These are phyloP conservation scores for Aspergillus sergii DNA, from an alignment of 2,329 filamentous ascomycete species.

Conservation along the genomic window DNA sequence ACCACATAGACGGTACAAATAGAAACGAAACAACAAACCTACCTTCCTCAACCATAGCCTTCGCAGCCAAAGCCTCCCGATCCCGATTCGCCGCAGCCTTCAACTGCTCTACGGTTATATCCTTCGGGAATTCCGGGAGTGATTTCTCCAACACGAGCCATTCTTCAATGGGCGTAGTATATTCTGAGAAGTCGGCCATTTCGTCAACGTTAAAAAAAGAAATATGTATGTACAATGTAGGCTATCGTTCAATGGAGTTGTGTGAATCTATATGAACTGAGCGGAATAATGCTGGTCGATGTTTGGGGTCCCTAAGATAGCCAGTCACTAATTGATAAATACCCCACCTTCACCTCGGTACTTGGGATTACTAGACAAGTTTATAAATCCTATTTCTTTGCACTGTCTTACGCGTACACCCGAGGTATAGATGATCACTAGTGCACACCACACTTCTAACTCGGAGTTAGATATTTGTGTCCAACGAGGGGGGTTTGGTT, in stretches of 20 bases:
- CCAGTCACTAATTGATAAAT: background rate
- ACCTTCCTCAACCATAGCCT: constrained; percentile 34
- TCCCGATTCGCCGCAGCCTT: constrained; percentile 32
- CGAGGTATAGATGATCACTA: background rate
- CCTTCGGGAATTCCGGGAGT: constrained; percentile 28
- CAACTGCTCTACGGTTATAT: constrained; percentile 27
- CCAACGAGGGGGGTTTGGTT: background rate
- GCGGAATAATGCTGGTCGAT: too few relatives aligned
- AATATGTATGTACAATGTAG: too few relatives aligned
- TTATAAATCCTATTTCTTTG: background rate
- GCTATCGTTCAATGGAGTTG: too few relatives aligned
- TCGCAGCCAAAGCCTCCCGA: constrained; percentile 37
- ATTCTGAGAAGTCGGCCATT: constrained; percentile 45
- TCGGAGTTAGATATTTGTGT: background rate
- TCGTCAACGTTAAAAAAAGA: background rate
- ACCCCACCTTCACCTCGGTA: background rate
- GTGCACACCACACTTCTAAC: too few relatives aligned
- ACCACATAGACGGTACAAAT: background rate
- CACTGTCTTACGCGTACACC: background rate
- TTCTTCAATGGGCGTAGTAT: constrained; percentile 46
- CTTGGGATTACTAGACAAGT: background rate
- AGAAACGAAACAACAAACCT: constrained; percentile 16
- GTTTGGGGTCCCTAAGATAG: too few relatives aligned
- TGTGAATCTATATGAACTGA: too few relatives aligned
- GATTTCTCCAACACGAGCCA: constrained; percentile 46